These are phyloP conservation scores for Fusarium guadeloupense DNA, from an alignment of 2,329 filamentous ascomycete genomes.

Conservation along the genomic window DNA sequence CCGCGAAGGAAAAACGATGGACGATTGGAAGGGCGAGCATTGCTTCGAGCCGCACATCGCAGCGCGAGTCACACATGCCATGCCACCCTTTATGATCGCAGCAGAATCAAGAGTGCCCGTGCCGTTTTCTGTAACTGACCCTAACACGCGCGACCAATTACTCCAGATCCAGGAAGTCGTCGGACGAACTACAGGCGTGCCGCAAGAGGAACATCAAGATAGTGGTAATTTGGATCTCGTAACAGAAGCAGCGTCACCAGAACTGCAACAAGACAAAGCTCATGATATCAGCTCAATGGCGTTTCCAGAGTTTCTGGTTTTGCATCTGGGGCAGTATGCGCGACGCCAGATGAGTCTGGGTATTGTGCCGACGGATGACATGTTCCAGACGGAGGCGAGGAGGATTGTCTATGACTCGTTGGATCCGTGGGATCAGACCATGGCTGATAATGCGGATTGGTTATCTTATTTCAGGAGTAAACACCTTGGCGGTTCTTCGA, in stretches of 20 bases:
- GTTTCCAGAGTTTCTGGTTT: constrained; percentile 25
- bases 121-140: constrained; percentile 43
- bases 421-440: constrained; percentile 42
- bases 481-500: not conserved
- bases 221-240: not conserved
- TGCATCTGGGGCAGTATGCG: constrained; percentile 38
- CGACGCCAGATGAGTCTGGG: constrained; percentile 36
- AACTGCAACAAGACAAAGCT: not conserved
- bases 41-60: constrained; percentile 39
- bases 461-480: constrained; percentile 36
- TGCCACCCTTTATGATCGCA: constrained; percentile 43
- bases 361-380: constrained; percentile 38
- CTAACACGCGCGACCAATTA: constrained; percentile 34
- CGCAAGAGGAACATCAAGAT: not conserved
- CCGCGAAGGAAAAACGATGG: constrained; percentile 41
- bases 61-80: constrained; percentile 34
- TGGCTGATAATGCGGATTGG: constrained; percentile 45
- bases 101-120: constrained; percentile 34
- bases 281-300: constrained; percentile 2
- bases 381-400: constrained; percentile 42
- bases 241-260: not conserved
- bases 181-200: not conserved
- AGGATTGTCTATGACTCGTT: constrained; percentile 38
- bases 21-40: constrained; percentile 44
- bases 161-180: constrained; percentile 23